Evolutionary conservation across 2,329 filamentous ascomycete genomes (phyloP).

Genomic region (Coniochaeta sp.): DNA sequence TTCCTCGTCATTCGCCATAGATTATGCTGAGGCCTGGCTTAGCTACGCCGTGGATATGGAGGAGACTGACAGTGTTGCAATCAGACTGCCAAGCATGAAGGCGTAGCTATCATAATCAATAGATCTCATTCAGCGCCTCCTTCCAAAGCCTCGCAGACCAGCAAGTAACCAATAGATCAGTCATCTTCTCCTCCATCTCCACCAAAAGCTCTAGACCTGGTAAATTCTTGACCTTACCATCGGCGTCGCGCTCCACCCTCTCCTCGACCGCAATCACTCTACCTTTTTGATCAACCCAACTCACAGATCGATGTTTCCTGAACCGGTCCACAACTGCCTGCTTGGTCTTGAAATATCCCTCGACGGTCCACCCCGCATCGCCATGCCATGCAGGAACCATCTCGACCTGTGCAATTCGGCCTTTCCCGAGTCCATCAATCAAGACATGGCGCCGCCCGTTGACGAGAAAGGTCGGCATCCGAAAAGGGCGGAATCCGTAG

Average conservation of each 20-base stretch:
- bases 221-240: not conserved
- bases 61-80: not conserved
- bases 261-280: not conserved
- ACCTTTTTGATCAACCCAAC: not conserved
- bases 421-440: not conserved
- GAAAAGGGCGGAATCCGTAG: not conserved
- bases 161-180: not conserved
- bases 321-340: not conserved
- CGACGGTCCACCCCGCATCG: not conserved
- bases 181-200: not conserved
- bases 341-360: not conserved
- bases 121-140: not conserved
- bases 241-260: not conserved
- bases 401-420: not conserved
- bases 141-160: not conserved
- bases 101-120: not conserved
- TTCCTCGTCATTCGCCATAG: not conserved
- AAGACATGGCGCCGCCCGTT: not conserved
- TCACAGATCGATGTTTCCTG: not conserved
- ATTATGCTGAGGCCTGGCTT: not conserved
- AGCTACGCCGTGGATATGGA: not conserved
- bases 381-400: not conserved
- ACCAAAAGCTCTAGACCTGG: not conserved
- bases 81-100: not conserved
- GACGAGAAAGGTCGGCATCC: not conserved